phyloP scores from a whole-genome alignment of 139 green algal species.

The Coelastrella sp. region DNA sequence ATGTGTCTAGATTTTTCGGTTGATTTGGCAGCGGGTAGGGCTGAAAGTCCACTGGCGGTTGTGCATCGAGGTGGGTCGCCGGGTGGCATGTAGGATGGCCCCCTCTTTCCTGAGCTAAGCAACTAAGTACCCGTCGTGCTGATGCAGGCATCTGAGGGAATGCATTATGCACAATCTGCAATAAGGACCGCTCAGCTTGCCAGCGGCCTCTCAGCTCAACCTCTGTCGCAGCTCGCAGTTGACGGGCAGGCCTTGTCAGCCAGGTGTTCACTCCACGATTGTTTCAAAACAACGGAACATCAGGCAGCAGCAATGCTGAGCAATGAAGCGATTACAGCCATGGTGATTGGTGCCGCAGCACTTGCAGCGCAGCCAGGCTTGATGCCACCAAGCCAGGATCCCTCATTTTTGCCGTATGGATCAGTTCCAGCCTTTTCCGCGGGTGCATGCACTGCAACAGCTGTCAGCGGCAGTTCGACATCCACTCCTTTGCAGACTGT shows the following conservation, averaged over 20 bases:
- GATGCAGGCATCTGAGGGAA: background rate
- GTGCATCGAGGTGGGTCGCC: background rate
- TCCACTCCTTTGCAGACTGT: background rate
- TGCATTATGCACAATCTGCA: background rate
- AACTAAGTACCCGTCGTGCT: background rate
- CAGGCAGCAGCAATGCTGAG: background rate
- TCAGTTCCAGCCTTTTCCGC: background rate
- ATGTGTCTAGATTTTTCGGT: background rate
- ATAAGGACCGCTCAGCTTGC: background rate
- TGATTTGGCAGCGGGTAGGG: background rate
- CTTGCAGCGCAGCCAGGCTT: background rate
- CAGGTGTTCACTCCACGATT: background rate
- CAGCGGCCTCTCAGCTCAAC: background rate
- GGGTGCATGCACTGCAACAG: background rate
- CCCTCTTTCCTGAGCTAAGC: background rate
- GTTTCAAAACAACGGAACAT: background rate
- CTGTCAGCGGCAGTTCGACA: background rate
- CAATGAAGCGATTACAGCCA: background rate
- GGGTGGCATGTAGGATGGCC: background rate
- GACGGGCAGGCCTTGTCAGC: background rate
- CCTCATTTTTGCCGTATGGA: background rate
- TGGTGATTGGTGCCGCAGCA: background rate
- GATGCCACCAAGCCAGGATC: background rate
- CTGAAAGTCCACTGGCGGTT: background rate
- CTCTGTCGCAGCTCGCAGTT: background rate